Conservation (phyloP, 805 yeast species). For the Teunomyces tritomae region DNA sequence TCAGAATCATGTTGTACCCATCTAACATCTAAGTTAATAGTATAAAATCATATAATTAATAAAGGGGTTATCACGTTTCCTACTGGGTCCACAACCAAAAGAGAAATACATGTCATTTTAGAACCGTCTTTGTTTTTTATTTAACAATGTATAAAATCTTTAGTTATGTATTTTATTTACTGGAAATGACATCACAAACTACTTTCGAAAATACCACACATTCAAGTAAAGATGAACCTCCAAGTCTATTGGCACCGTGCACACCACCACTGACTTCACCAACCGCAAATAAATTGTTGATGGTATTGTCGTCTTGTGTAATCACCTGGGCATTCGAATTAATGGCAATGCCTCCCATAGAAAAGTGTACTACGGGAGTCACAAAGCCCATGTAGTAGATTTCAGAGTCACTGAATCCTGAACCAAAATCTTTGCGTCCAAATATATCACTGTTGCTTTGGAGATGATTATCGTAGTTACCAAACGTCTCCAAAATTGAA, state of each 20-base stretch:
- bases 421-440: constrained; percentile 32
- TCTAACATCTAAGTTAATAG: constrained; percentile 81
- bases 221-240: constrained; percentile 56
- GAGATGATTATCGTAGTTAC: constrained; percentile 13
- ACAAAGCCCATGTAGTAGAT: constrained; percentile 46
- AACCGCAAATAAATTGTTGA: constrained; percentile 54
- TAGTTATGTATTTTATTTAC: neutral
- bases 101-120: neutral
- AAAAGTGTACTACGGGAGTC: constrained; percentile 42
- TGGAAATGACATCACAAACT: constrained; percentile 15
- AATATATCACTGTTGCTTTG: constrained; percentile 28
- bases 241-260: constrained; percentile 62
- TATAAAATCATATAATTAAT: constrained; percentile 4
- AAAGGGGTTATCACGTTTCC: constrained; percentile 4
- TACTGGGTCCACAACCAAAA: neutral
- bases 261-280: constrained; percentile 72
- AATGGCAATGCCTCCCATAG: constrained; percentile 28
- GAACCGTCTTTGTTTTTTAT: neutral
- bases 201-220: constrained; percentile 61
- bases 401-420: constrained; percentile 12
- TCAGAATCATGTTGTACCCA: constrained; percentile 99
- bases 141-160: neutral
- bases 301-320: constrained; percentile 22
- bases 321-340: constrained; percentile 18
- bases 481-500: constrained; percentile 10